Evolutionary conservation across 805 yeast species (phyloP), one percentile per base, ranked within the genome.

Genomic region (Monosporozyma servazzii): DNA sequence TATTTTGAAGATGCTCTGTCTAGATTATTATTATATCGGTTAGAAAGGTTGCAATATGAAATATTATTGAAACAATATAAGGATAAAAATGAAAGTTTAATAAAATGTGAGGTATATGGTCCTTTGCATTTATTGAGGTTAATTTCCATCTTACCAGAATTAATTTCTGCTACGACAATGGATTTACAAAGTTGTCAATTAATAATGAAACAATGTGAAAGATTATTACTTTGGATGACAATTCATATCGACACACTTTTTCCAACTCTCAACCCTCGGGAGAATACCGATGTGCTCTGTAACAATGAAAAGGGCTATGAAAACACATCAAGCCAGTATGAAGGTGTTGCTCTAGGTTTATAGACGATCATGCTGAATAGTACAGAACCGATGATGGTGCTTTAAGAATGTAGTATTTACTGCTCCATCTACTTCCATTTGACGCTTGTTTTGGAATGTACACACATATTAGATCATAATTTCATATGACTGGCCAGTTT

Each of bases 41-140:
- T 65, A 18, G 69, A 65, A 49, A 49, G 64, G 36, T 51, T 65
- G 46, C 70, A 65, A 50, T 62, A 56, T 46, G 64, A 61, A 13
- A 59, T 61, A 39, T 43, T 59, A 25, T 41, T 57, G 17, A 52
- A 53, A 45, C 51, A 55, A 31, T 51, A 53, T 27, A 44, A 51
- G 5, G 51, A 45, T 31, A 49, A 48, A 23, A 50, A 48, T 13
- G 53, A 54, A 13, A 44, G 29, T 30, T 53, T 57, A 25, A 51
- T 54, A 11, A 43, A 29, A 31, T 49, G 58, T 17, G 73, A 75
- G 2, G 64, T 84, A 0, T 91, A 90, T 61, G 96, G 96, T 0
- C 75, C 84, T 1, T 90, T 87, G 59, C 97, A 90, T 67, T 70
- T 93, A 37, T 68, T 91, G 53, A 73, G 99, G 56, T 68, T 91